Conservation (phyloP, 2,329 filamentous ascomycete genomes). For the Pseudocercospora macadamiae region DNA sequence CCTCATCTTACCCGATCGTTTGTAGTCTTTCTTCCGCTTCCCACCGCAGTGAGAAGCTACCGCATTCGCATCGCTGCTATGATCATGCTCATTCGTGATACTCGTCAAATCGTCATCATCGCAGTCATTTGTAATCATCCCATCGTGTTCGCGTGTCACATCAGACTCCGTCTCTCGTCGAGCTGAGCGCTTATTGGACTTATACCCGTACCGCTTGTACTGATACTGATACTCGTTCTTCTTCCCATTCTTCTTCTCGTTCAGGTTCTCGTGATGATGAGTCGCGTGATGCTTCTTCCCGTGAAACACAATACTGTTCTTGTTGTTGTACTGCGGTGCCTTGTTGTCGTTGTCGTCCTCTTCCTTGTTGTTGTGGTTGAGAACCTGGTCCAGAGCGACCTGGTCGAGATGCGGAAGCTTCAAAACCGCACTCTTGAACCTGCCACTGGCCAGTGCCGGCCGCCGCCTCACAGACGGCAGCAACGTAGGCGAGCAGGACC, state of each 20-base stretch:
- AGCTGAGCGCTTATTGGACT: slow-evolving; percentile 7
- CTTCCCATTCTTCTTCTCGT: slow-evolving; percentile 33
- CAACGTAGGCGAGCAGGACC: slow-evolving; percentile 50
- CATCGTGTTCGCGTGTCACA: slow-evolving; percentile 29
- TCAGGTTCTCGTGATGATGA: slow-evolving; percentile 36
- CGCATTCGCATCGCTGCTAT: not conserved
- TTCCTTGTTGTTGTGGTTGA: slow-evolving; percentile 38
- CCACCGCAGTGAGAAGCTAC: not conserved
- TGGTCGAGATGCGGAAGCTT: slow-evolving; percentile 46
- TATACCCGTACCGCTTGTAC: slow-evolving; percentile 35
- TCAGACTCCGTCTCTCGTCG: slow-evolving; percentile 6
- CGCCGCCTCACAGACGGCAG: slow-evolving; percentile 45
- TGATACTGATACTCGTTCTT: slow-evolving; percentile 34
- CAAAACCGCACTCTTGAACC: slow-evolving; percentile 54
- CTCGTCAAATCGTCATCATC: slow-evolving; percentile 17
- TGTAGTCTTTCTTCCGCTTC: slow-evolving; percentile 32
- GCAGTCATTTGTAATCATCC: slow-evolving; percentile 23
- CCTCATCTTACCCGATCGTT: slow-evolving; percentile 30
- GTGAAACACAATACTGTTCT: slow-evolving; percentile 36
- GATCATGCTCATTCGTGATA: not conserved
- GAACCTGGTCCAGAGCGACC: slow-evolving; percentile 1
- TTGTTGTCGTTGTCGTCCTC: slow-evolving; percentile 26
- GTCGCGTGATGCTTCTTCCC: slow-evolving; percentile 37
- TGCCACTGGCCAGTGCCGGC: slow-evolving; percentile 40
- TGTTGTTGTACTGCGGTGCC: slow-evolving; percentile 32